Conservation (phyloP, 176 grass and related monocot species). For the Echinochloa phyllopogon region DNA sequence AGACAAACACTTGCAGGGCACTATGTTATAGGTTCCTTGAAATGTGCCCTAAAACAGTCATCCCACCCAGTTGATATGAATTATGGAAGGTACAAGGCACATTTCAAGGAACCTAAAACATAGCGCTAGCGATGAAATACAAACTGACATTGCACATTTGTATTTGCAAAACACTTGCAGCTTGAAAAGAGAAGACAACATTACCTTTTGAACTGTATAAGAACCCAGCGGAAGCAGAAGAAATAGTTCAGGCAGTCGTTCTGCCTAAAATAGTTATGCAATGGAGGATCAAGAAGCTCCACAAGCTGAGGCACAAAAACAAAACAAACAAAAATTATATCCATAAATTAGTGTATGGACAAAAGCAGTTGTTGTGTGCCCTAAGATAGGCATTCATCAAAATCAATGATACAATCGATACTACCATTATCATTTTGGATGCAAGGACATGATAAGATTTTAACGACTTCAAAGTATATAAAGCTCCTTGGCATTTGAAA, state of each 20-base stretch:
- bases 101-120: constrained; percentile 17
- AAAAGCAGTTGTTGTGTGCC: constrained; percentile 3
- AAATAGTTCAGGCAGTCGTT: constrained; percentile 96
- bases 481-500: constrained; percentile 20
- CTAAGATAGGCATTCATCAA: constrained; percentile 10
- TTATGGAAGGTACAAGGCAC: not conserved
- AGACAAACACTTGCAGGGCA: too few relatives aligned
- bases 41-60: not conserved
- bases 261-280: constrained; percentile 92
- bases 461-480: constrained; percentile 10
- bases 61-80: not conserved
- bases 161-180: constrained; percentile 16
- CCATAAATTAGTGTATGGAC: not conserved
- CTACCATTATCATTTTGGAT: not conserved
- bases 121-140: constrained; percentile 16
- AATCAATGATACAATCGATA: constrained; percentile 4
- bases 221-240: constrained; percentile 99
- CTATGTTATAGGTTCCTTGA: too few relatives aligned
- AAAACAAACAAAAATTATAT: constrained; percentile 33
- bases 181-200: not conserved
- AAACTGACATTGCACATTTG: not conserved
- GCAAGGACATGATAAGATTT: not conserved
- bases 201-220: constrained; percentile 99
- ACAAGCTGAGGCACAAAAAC: constrained; percentile 64
- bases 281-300: constrained; percentile 80